Percentiles rank a stretch among this genome's conserved stretches.
phyloP scores from a whole-genome alignment of 1,284 basidiomycete genomes.

The Trichosporon sp. region DNA sequence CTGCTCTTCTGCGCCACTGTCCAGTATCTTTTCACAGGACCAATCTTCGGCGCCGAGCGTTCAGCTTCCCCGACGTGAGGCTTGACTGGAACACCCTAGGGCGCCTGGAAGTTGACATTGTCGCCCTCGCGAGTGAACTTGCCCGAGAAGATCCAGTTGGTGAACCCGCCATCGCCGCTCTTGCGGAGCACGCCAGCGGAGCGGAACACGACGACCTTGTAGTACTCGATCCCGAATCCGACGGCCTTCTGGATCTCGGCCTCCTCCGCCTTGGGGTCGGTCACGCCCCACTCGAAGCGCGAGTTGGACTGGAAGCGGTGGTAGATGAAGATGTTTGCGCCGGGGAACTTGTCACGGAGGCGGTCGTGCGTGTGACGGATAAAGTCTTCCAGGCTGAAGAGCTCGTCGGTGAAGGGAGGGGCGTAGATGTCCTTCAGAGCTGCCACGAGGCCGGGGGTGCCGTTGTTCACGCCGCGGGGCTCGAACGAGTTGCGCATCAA shows the following conservation, averaged over 20 bases:
- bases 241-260: background rate
- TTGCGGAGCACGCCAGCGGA: background rate
- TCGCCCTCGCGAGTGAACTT: background rate
- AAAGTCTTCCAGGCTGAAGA: background rate
- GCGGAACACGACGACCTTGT: background rate
- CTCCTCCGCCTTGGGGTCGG: background rate
- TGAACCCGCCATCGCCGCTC: background rate
- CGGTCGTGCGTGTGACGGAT: background rate
- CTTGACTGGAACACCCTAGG: no score
- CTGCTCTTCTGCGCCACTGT: no score
- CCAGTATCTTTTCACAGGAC: no score
- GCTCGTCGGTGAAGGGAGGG: background rate
- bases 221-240: background rate
- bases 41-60: no score
- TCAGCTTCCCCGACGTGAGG: no score
- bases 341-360: background rate
- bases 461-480: background rate
- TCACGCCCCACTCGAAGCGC: background rate
- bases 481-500: background rate
- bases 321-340: background rate
- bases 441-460: background rate
- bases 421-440: background rate
- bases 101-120: background rate
- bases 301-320: background rate
- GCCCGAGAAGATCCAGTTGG: background rate